These are phyloP conservation scores for Elsinoe necatrix DNA, from an alignment of 2,329 filamentous ascomycete species.

Conservation along the genomic window DNA sequence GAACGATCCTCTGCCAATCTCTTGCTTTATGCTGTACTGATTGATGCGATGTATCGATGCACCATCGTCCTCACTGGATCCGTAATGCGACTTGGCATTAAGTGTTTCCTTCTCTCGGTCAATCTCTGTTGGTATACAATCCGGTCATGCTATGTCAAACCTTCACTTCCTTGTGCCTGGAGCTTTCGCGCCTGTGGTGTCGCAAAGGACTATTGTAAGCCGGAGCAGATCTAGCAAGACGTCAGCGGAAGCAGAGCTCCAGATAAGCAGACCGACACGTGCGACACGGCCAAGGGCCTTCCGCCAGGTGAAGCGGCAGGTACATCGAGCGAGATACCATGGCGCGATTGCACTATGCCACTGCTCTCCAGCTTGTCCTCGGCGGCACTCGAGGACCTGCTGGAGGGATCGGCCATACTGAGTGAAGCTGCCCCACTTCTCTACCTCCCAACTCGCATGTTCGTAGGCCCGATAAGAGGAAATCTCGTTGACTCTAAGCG, in stretches of 20 bases:
- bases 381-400: background rate
- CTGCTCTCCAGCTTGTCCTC: constrained; percentile 13
- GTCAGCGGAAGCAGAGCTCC: constrained; percentile 16
- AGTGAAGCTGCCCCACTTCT: constrained; percentile 13
- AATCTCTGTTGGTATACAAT: constrained; percentile 10
- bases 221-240: constrained; percentile 44
- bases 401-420: constrained; percentile 24
- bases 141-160: constrained; percentile 28
- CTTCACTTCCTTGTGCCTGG: constrained; percentile 55
- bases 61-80: constrained; percentile 66
- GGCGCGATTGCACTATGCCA: constrained; percentile 37
- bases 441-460: constrained; percentile 5
- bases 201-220: constrained; percentile 55
- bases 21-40: constrained; percentile 86
- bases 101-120: constrained; percentile 63
- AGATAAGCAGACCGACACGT: constrained; percentile 36
- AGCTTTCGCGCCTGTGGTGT: constrained; percentile 55
- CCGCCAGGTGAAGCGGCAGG: constrained; percentile 30
- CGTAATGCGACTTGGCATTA: constrained; percentile 79
- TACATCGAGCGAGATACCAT: constrained; percentile 42
- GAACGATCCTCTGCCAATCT: constrained; percentile 95
- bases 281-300: constrained; percentile 39
- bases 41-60: constrained; percentile 84
- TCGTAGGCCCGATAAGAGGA: constrained; percentile 1
- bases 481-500: background rate